phyloP scores from a whole-genome alignment of 192 early-diverging fungal species.

The Backusella tarrabulga region DNA sequence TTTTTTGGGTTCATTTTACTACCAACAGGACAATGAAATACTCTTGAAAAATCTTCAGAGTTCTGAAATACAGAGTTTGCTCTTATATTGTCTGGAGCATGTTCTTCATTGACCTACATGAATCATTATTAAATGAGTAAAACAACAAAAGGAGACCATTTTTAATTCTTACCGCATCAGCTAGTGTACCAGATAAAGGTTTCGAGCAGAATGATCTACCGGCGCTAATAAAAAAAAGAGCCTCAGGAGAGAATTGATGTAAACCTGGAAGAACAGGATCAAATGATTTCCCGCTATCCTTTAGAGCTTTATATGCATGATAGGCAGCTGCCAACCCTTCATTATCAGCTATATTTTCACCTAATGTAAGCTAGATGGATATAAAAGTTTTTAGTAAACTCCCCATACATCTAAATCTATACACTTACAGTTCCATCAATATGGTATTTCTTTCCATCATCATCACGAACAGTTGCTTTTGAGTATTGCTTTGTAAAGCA shows the following conservation, averaged over 20 bases:
- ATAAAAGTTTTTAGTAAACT: neutral
- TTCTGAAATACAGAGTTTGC: constrained; percentile 67
- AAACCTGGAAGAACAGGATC: constrained; percentile 42
- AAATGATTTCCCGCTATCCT: constrained; percentile 23
- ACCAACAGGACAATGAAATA: constrained; percentile 61
- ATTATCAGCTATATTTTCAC: constrained; percentile 74
- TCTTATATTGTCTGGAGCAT: constrained; percentile 59
- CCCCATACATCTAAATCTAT: neutral
- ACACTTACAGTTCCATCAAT: constrained; percentile 51
- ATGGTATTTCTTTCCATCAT: constrained; percentile 34
- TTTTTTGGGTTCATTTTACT: constrained; percentile 63
- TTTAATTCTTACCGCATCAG: constrained; percentile 8
- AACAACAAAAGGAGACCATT: neutral
- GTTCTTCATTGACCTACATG: constrained; percentile 49
- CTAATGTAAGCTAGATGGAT: constrained; percentile 37
- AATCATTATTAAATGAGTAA: neutral
- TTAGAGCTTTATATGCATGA: constrained; percentile 44
- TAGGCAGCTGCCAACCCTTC: constrained; percentile 55
- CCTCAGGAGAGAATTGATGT: constrained; percentile 46
- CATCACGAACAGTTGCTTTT: constrained; percentile 43
- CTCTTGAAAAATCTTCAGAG: constrained; percentile 57
- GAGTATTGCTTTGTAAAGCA: constrained; percentile 72
- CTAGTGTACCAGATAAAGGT: constrained; percentile 31
- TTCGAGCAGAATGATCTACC: constrained; percentile 63
- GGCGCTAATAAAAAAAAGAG: constrained; percentile 65